phyloP scores from a whole-genome alignment of 1,139 yeast genomes.

The Pichia sp. region DNA sequence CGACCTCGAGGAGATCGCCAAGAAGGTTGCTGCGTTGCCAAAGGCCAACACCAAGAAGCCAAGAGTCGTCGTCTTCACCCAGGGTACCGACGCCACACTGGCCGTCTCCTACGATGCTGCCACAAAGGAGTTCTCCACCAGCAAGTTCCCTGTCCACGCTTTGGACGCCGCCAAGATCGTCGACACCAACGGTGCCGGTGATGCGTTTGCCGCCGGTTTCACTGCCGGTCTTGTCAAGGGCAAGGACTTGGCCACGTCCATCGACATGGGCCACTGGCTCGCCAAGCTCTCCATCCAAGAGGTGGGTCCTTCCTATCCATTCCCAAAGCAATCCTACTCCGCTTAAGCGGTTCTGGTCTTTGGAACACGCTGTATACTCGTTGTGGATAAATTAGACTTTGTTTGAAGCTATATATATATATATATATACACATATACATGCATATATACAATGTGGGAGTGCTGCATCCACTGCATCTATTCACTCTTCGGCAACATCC shows the following conservation, averaged over 20 bases:
- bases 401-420: neutral
- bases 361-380: too few species aligned
- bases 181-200: conserved; percentile 99
- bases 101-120: conserved; percentile 54
- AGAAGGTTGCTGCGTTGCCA: conserved; percentile 72
- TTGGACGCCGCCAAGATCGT: conserved; percentile 62
- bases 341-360: neutral
- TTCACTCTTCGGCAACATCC: conserved; percentile 22
- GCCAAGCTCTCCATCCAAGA: conserved; percentile 89
- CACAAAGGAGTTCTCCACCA: conserved; percentile 43
- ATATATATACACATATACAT: neutral
- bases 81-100: conserved; percentile 86
- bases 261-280: conserved; percentile 95
- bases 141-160: conserved; percentile 64
- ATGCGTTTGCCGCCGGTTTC: conserved; percentile 98
- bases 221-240: conserved; percentile 83
- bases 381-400: neutral
- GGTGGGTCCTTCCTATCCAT: conserved; percentile 92
- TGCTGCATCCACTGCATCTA: neutral
- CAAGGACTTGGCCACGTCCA: conserved; percentile 53
- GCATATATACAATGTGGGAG: neutral
- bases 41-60: conserved; percentile 65
- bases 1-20: conserved; percentile 75
- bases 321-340: conserved; percentile 61
- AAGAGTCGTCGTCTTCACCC: conserved; percentile 88